These are phyloP conservation scores for Amphicarpaea edgeworthii DNA, from an alignment of 306 rosid genomes.

Conservation along the genomic window DNA sequence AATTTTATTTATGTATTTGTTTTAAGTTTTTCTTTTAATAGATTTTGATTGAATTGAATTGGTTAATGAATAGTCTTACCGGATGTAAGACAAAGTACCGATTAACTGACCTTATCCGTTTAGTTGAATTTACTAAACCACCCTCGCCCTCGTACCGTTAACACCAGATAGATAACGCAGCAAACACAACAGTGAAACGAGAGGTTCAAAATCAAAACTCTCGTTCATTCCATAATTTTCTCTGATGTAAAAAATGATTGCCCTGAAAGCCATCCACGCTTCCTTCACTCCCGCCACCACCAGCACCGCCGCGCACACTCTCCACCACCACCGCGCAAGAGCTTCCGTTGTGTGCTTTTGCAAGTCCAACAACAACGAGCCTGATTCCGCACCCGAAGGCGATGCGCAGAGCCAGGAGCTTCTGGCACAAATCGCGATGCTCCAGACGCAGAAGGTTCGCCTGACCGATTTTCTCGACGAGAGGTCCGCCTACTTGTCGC, in stretches of 20 bases:
- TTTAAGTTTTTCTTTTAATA: no score
- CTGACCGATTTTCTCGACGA: slow-evolving; percentile 79
- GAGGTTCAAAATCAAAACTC: no score
- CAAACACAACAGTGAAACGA: no score
- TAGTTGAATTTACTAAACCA: no score
- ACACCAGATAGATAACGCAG: no score
- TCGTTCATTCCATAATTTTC: no score
- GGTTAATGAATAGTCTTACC: no score
- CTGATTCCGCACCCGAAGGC: slow-evolving; percentile 63
- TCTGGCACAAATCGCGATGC: slow-evolving; percentile 79
- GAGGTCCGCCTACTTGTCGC: slow-evolving; percentile 71
- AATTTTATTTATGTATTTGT: no score
- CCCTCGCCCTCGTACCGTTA: no score
- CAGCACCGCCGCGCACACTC: neutral
- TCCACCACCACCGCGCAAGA: slow-evolving; percentile 42
- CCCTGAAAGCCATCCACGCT: slow-evolving; percentile 61
- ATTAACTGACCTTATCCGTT: no score
- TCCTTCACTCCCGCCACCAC: slow-evolving; percentile 38
- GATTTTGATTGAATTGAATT: no score
- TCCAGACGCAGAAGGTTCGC: slow-evolving; percentile 82
- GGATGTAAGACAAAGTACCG: no score
- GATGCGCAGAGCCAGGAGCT: slow-evolving; percentile 77
- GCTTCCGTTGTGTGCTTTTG: slow-evolving; percentile 53
- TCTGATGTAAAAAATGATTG: slow-evolving; percentile 53
- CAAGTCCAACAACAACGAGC: slow-evolving; percentile 65